phyloP scores from a whole-genome alignment of 140 eudicot genomes.

The Cichorium intybus region DNA sequence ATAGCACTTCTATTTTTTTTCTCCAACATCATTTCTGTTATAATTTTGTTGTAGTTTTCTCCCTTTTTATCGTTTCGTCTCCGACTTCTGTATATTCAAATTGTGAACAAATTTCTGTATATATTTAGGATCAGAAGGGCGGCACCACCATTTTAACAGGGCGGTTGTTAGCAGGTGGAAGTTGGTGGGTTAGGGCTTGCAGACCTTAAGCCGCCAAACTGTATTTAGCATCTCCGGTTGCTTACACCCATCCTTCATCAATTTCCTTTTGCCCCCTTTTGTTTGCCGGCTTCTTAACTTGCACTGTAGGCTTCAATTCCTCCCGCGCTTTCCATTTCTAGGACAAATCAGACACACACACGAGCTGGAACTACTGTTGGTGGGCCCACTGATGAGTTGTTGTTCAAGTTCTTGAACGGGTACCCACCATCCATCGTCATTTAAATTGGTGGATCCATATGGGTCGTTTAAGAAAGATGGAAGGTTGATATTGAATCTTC shows the following conservation, averaged over 20 bases:
- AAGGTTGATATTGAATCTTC: slow-evolving; percentile 48
- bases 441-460: too few relatives aligned
- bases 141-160: slow-evolving; percentile 8
- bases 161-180: slow-evolving; percentile 34
- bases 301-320: slow-evolving; percentile 17
- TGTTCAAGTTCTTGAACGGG: too few relatives aligned
- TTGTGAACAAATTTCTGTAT: too few relatives aligned
- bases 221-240: slow-evolving; percentile 73
- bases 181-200: slow-evolving; percentile 60
- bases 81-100: too few relatives aligned
- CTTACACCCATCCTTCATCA: slow-evolving; percentile 18
- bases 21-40: too few relatives aligned
- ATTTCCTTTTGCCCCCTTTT: slow-evolving; percentile 31
- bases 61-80: too few relatives aligned
- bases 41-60: too few relatives aligned
- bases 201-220: slow-evolving; percentile 67
- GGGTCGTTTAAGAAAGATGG: slow-evolving; percentile 55
- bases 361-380: slow-evolving; percentile 4
- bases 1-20: too few relatives aligned
- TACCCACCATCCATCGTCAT: too few relatives aligned
- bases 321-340: slow-evolving; percentile 56
- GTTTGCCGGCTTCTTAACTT: slow-evolving; percentile 24
- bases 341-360: slow-evolving; percentile 28
- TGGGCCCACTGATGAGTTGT: slow-evolving; percentile 26
- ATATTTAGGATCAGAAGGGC: too few relatives aligned